A percentile compares a stretch with the other conserved stretches of the same genome.
Conservation (phyloP, 108 stramenopile species). For the Fragilaria radians region DNA sequence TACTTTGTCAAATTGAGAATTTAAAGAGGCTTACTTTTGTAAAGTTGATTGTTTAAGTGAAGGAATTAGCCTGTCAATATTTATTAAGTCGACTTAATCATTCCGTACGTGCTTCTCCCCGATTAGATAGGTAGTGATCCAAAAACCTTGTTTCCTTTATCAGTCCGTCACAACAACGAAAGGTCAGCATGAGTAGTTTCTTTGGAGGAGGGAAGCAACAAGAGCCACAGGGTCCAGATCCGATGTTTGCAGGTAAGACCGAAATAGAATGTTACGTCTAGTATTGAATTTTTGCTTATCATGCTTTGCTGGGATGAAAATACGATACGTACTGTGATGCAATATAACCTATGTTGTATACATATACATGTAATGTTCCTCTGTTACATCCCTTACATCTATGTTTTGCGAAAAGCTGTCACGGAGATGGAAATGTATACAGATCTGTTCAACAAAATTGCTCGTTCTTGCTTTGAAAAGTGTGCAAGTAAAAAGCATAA, state of each 20-base stretch:
- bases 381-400: constrained; percentile 1
- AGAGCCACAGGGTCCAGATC: constrained; percentile 72
- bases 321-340: background rate
- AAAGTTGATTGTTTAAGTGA: too few relatives aligned
- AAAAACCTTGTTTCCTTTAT: too few relatives aligned
- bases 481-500: constrained; percentile 83
- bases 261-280: background rate
- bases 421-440: constrained; percentile 98
- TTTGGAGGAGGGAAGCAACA: constrained; percentile 44
- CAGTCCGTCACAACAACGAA: too few relatives aligned
- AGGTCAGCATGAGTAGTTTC: too few relatives aligned
- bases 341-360: background rate
- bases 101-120: too few relatives aligned
- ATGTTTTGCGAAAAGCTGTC: too few relatives aligned
- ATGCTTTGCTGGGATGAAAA: background rate
- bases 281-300: background rate
- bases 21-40: too few relatives aligned
- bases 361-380: too few relatives aligned
- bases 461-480: constrained; percentile 85
- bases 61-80: too few relatives aligned
- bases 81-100: too few relatives aligned
- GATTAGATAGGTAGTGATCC: too few relatives aligned
- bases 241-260: constrained; percentile 69
- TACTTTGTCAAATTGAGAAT: too few relatives aligned
- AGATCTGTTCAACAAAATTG: constrained; percentile 93